Conservation (phyloP, 441 rosid species). For the Mallotus repandus region DNA sequence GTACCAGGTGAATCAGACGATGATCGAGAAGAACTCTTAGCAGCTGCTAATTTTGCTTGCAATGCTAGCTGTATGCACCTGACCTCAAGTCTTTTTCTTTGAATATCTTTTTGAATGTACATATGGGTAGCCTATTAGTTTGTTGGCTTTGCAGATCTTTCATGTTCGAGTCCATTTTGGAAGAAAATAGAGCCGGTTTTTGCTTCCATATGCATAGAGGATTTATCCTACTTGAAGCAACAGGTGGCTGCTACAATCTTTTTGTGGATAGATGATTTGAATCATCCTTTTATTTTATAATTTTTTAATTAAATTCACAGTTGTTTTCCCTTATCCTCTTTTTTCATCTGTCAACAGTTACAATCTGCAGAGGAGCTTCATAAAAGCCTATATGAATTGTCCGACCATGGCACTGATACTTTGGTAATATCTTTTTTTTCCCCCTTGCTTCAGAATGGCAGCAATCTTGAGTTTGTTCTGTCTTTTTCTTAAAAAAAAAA, state of each 20-base stretch:
- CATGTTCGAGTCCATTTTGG: slow-evolving; percentile 52
- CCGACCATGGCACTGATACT: slow-evolving; percentile 20
- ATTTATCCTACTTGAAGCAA: slow-evolving; percentile 41
- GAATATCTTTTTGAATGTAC: neutral
- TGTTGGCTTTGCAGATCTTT: slow-evolving; percentile 42
- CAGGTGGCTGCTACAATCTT: slow-evolving; percentile 38
- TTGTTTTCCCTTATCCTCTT: neutral
- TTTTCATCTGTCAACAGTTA: slow-evolving; percentile 34
- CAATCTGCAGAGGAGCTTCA: slow-evolving; percentile 31
- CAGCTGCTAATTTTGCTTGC: slow-evolving; percentile 52
- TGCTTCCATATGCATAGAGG: slow-evolving; percentile 40
- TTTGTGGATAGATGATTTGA: slow-evolving; percentile 14
- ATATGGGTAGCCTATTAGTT: neutral
- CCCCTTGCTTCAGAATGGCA: neutral
- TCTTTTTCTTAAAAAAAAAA: neutral
- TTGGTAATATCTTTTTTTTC: slow-evolving; percentile 17
- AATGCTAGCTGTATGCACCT: slow-evolving; percentile 47
- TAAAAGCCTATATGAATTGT: slow-evolving; percentile 27
- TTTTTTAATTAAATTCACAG: slow-evolving; percentile 11
- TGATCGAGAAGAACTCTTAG: slow-evolving; percentile 57
- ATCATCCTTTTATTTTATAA: slow-evolving; percentile 1
- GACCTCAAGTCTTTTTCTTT: slow-evolving; percentile 12
- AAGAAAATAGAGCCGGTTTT: slow-evolving; percentile 47
- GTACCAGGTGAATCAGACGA: slow-evolving; percentile 52
- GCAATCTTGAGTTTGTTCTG: neutral